Percentiles rank a stretch among this genome's conserved stretches.
Conservation (phyloP, 805 yeast genomes). For the Sugiyamaella boreocaroliniensis region DNA sequence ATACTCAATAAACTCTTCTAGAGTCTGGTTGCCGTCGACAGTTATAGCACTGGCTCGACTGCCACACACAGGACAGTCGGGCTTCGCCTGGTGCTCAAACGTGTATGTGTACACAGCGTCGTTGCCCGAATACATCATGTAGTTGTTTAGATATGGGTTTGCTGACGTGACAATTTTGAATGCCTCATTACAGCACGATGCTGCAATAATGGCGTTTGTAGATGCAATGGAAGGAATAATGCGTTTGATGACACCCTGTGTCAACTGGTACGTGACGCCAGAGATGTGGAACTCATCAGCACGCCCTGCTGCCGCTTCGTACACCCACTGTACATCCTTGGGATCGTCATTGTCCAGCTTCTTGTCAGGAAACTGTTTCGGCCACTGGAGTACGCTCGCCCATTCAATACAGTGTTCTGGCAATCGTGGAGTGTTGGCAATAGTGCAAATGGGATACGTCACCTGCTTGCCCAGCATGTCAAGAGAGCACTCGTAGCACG, state of each 20-base stretch:
- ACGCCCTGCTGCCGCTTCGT: slow-evolving; percentile 45
- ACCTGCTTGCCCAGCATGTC: slow-evolving; percentile 53
- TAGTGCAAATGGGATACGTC: slow-evolving; percentile 86
- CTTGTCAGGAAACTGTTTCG: slow-evolving; percentile 35
- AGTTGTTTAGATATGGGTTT: slow-evolving; percentile 62
- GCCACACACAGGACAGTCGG: slow-evolving; percentile 77
- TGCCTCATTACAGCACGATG: slow-evolving; percentile 80
- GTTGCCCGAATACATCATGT: slow-evolving; percentile 83
- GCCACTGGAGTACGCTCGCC: slow-evolving; percentile 76
- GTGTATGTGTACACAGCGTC: slow-evolving; percentile 70
- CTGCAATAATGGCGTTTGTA: slow-evolving; percentile 88
- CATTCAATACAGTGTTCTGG: slow-evolving; percentile 95
- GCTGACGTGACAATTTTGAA: slow-evolving; percentile 69
- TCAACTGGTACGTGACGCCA: slow-evolving; percentile 64
- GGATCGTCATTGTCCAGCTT: slow-evolving; percentile 63
- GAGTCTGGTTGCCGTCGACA: slow-evolving; percentile 25
- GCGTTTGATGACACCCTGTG: slow-evolving; percentile 83
- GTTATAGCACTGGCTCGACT: slow-evolving; percentile 17
- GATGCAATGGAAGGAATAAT: slow-evolving; percentile 93
- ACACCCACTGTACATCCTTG: slow-evolving; percentile 60
- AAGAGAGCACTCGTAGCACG: slow-evolving; percentile 90
- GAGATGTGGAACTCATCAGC: slow-evolving; percentile 58
- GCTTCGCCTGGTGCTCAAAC: slow-evolving; percentile 53
- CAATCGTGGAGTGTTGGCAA: slow-evolving; percentile 87
- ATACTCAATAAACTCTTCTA: slow-evolving; percentile 39